phyloP scores from a whole-genome alignment of 2,329 filamentous ascomycete species.

The Sporothrix protearum region DNA sequence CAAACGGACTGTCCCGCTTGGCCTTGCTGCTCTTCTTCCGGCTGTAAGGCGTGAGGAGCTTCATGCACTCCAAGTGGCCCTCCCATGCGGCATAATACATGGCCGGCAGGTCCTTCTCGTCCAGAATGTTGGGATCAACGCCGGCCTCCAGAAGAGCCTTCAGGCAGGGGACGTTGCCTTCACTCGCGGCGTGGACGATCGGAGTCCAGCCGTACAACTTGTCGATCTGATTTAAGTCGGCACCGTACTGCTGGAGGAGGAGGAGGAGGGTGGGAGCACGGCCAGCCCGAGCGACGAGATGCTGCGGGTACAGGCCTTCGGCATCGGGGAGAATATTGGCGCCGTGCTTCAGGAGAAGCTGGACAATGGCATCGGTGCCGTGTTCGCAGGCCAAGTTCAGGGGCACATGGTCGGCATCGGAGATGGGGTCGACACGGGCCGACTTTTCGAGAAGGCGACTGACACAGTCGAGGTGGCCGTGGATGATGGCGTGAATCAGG shows the following conservation, averaged over 20 bases:
- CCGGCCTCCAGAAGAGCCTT: constrained; percentile 75
- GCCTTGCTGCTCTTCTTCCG: constrained; percentile 35
- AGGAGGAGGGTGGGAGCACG: constrained; percentile 75
- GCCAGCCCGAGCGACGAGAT: constrained; percentile 86
- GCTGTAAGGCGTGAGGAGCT: constrained; percentile 66
- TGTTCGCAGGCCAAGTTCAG: constrained; percentile 94
- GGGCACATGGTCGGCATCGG: constrained; percentile 87
- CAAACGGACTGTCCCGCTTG: constrained; percentile 41
- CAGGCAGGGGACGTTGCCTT: constrained; percentile 87
- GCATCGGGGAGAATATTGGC: constrained; percentile 88
- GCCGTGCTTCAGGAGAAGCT: constrained; percentile 74
- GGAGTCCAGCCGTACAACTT: constrained; percentile 98
- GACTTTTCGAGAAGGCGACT: constrained; percentile 70
- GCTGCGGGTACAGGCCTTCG: constrained; percentile 94
- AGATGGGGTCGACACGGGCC: constrained; percentile 80
- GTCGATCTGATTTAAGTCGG: constrained; percentile 86
- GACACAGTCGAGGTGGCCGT: constrained; percentile 76
- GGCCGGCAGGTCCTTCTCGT: constrained; percentile 89
- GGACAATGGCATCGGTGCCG: constrained; percentile 78
- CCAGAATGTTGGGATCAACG: constrained; percentile 72
- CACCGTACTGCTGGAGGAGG: constrained; percentile 78
- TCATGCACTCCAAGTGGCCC: constrained; percentile 92
- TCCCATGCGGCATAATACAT: constrained; percentile 99
- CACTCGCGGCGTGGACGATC: constrained; percentile 90
- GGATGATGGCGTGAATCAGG: constrained; percentile 90